Evolutionary conservation across 805 yeast species (phyloP), one percentile per base, ranked within the genome.

Genomic region (Wickerhamomyces canadensis): DNA sequence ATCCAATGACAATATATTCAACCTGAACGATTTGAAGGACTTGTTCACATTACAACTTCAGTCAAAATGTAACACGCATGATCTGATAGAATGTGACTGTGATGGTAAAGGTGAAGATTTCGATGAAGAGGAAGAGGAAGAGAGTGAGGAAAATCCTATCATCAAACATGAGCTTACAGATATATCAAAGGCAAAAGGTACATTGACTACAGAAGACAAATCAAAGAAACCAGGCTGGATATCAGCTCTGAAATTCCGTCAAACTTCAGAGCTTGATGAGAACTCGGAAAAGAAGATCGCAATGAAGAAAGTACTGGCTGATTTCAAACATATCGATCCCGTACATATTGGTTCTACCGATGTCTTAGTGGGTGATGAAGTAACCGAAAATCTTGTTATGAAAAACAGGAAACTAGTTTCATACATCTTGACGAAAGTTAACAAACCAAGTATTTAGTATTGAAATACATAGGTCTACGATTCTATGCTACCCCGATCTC

Each of bases 41-140:
- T 64, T 91, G 35, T 91, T 93, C 54, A 73, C 82, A 1, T 57
- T 87, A 6, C 58, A 69, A 31, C 51, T 49, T 3, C 60, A 67
- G 4, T 70, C 81, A 0, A 55, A 51, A 4, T 75, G 85, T 44
- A 80, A 81, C 47, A 88, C 96, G 0, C 95, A 88, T 57, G 94
- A 82, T 46, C 58, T 86, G 41, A 70, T 84, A 38, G 77, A 67
- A 18, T 84, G 93, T 61, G 46, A 62, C 22, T 82, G 91, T 57
- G 44, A 48, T 0, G 87, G 88, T 0, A 52, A 51, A 12, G 86
- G 85, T 11, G 42, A 45, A 5, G 36, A 34, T 7, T 44, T 33
- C 2, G 40, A 28, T 13, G 47, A 51, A 2, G 40, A 37, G 2
- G 52, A 52, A 15, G 45, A 46, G 3, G 58, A 52, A 10, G 51